These are phyloP conservation scores for Cucurbita maxima DNA, from an alignment of 306 rosid genomes.

Conservation along the genomic window DNA sequence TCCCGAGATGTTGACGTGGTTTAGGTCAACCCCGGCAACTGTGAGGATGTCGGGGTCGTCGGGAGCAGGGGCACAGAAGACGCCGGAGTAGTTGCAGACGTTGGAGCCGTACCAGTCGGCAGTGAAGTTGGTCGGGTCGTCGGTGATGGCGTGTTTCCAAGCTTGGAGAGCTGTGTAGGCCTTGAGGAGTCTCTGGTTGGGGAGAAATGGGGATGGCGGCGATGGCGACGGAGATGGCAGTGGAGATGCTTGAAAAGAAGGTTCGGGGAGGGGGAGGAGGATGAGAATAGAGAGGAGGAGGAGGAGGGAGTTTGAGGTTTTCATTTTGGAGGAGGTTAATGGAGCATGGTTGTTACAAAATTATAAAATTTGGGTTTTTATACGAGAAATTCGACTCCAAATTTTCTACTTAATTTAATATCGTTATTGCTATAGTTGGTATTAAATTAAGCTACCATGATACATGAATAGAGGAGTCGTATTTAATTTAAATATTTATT, in stretches of 20 bases:
- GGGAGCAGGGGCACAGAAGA: constrained; percentile 61
- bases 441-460: too few species aligned
- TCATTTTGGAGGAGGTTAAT: constrained; percentile 13
- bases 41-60: constrained; percentile 42
- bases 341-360: neutral
- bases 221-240: neutral
- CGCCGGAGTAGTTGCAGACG: constrained; percentile 76
- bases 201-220: constrained; percentile 8
- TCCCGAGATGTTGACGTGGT: constrained; percentile 55
- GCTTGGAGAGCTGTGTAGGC: constrained; percentile 76
- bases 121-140: constrained; percentile 59
- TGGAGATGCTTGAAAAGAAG: constrained; percentile 27
- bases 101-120: constrained; percentile 51
- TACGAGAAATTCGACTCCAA: too few species aligned
- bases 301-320: constrained; percentile 2
- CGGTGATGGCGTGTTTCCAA: constrained; percentile 55
- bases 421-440: too few species aligned
- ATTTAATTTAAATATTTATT: too few species aligned
- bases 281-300: constrained; percentile 3
- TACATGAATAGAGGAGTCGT: too few species aligned
- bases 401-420: neutral
- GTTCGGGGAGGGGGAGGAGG: constrained; percentile 24
- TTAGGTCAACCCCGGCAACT: constrained; percentile 81
- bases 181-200: constrained; percentile 51
- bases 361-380: neutral